These are phyloP conservation scores for Rhododendron williamsianum DNA, from an alignment of 148 eudicot genomes.

Conservation along the genomic window DNA sequence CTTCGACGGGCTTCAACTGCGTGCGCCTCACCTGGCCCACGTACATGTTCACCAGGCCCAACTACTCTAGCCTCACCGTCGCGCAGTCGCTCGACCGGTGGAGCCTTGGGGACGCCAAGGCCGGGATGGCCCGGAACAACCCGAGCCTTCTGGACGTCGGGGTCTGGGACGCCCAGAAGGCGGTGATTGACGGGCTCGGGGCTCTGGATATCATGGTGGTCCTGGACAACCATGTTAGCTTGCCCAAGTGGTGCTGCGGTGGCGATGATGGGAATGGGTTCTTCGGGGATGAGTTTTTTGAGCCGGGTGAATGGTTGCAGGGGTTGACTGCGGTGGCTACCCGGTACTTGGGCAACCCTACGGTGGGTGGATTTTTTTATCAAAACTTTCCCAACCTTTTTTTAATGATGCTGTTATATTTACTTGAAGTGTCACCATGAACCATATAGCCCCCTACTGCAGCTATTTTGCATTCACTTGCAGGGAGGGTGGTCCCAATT, in stretches of 20 bases:
- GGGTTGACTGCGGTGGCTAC: slow-evolving; percentile 29
- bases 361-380: slow-evolving; percentile 15
- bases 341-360: slow-evolving; percentile 22
- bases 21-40: slow-evolving; percentile 47
- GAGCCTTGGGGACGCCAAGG: slow-evolving; percentile 16
- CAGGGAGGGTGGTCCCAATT: too few species aligned
- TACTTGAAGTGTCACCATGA: background rate
- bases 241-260: slow-evolving; percentile 44
- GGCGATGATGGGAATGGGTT: slow-evolving; percentile 45
- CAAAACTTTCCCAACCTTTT: background rate
- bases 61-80: slow-evolving; percentile 19
- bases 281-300: slow-evolving; percentile 38
- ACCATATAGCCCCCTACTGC: too few species aligned
- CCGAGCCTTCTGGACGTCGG: slow-evolving; percentile 19
- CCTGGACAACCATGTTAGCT: slow-evolving; percentile 48
- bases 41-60: slow-evolving; percentile 31
- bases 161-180: slow-evolving; percentile 28
- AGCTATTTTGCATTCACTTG: too few species aligned
- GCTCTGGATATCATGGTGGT: slow-evolving; percentile 27
- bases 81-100: slow-evolving; percentile 16
- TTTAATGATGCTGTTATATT: background rate
- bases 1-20: slow-evolving; percentile 40
- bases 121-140: slow-evolving; percentile 23
- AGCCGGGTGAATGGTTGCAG: slow-evolving; percentile 37
- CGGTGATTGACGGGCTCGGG: slow-evolving; percentile 34